phyloP scores from a whole-genome alignment of 495 filamentous ascomycete genomes.

The Penicillium mononematosum region DNA sequence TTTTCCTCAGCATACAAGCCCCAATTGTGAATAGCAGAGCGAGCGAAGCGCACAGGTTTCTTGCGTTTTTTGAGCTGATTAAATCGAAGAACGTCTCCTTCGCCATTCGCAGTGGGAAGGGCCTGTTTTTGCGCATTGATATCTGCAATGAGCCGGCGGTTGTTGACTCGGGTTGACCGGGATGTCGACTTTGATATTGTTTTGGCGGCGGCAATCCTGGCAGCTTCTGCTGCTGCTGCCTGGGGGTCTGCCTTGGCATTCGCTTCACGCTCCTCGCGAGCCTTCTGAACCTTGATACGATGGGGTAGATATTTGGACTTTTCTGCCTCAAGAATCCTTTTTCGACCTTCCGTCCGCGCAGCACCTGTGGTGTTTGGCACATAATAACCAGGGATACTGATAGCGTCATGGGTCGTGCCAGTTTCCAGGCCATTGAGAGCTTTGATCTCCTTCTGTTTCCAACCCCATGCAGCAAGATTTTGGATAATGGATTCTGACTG shows the following conservation, averaged over 20 bases:
- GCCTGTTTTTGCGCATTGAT: conserved; percentile 91
- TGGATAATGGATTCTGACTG: conserved; percentile 54
- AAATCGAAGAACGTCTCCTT: conserved; percentile 88
- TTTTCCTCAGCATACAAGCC: conserved; percentile 96
- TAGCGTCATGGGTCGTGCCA: conserved; percentile 52
- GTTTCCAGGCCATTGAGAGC: conserved; percentile 64
- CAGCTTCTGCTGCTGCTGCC: conserved; percentile 61
- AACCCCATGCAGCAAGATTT: conserved; percentile 76
- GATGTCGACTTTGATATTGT: conserved; percentile 74
- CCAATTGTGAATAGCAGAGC: conserved; percentile 99
- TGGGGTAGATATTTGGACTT: conserved; percentile 98
- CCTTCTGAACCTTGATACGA: conserved; percentile 90
- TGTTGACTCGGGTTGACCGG: conserved; percentile 88
- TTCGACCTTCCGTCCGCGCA: conserved; percentile 87
- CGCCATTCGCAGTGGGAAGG: conserved; percentile 63
- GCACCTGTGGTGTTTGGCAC: conserved; percentile 79
- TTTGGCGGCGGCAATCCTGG: conserved; percentile 75
- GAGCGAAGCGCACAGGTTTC: conserved; percentile 97
- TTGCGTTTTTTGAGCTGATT: conserved; percentile 99
- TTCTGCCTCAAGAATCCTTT: conserved; percentile 91
- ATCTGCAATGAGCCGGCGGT: conserved; percentile 88
- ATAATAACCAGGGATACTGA: conserved; percentile 83
- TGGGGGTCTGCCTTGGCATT: conserved; percentile 70
- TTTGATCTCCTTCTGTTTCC: conserved; percentile 88
- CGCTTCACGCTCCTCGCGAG: conserved; percentile 82